Conservation (phyloP, 2,329 filamentous ascomycete genomes). For the Cryphonectria radicalis region DNA sequence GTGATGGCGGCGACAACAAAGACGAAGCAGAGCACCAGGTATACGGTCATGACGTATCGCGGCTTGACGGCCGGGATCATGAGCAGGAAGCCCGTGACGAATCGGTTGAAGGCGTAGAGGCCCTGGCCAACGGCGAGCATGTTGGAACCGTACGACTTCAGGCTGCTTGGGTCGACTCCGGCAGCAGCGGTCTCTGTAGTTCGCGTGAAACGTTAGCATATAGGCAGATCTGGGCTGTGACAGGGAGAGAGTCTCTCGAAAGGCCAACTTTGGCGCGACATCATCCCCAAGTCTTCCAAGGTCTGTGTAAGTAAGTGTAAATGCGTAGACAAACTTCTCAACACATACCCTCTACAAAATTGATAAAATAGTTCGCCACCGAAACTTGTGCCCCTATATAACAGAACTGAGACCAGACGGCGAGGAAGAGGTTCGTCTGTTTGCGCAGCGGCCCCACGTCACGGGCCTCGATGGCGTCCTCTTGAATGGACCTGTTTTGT, state of each 20-base stretch:
- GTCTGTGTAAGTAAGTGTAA: background rate
- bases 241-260: background rate
- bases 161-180: slow-evolving; percentile 4
- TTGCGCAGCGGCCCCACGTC: slow-evolving; percentile 57
- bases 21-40: slow-evolving; percentile 56
- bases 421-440: slow-evolving; percentile 65
- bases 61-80: slow-evolving; percentile 55
- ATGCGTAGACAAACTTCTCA: background rate
- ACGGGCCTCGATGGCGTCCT: slow-evolving; percentile 44
- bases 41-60: slow-evolving; percentile 57
- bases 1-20: slow-evolving; percentile 59
- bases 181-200: slow-evolving; percentile 1
- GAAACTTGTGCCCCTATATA: slow-evolving; percentile 65
- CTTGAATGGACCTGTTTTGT: slow-evolving; percentile 45
- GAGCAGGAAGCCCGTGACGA: slow-evolving; percentile 60
- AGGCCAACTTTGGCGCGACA: background rate
- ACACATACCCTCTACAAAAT: slow-evolving; percentile 45
- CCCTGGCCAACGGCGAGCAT: slow-evolving; percentile 64
- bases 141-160: slow-evolving; percentile 44
- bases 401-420: slow-evolving; percentile 65
- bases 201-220: background rate
- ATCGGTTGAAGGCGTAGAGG: slow-evolving; percentile 62
- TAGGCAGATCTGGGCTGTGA: background rate
- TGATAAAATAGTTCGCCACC: slow-evolving; percentile 60
- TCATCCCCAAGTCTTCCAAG: background rate